Evolutionary conservation across 148 eudicot genomes (phyloP).

Genomic region (Rhododendron kiyosumense): DNA sequence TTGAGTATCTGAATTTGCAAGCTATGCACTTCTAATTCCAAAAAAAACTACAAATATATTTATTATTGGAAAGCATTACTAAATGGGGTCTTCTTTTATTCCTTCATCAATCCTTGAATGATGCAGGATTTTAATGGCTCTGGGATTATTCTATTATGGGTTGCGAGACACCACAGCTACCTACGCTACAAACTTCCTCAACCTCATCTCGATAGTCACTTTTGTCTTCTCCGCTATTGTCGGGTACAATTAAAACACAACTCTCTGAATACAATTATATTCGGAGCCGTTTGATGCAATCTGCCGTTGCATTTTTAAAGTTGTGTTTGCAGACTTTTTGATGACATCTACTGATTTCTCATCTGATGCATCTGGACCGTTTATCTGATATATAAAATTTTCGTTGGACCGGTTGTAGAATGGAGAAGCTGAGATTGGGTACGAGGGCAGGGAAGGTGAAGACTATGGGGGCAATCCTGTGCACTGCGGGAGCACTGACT

Average conservation of each 20-base stretch:
- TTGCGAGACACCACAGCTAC: slow-evolving; percentile 57
- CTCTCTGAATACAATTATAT: too few species aligned
- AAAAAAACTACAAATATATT: too few species aligned
- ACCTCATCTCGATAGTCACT: slow-evolving; percentile 54
- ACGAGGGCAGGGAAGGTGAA: slow-evolving; percentile 43
- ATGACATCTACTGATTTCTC: neutral
- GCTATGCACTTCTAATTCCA: too few species aligned
- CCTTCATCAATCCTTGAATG: neutral
- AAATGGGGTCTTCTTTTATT: too few species aligned
- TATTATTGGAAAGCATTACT: too few species aligned
- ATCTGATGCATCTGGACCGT: neutral
- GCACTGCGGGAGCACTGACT: slow-evolving; percentile 48
- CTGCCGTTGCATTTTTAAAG: neutral
- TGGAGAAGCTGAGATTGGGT: slow-evolving; percentile 36
- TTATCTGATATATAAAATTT: neutral
- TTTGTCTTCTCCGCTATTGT: slow-evolving; percentile 43
- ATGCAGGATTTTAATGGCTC: slow-evolving; percentile 37
- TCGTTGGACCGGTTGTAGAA: slow-evolving; percentile 15
- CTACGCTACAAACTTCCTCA: slow-evolving; percentile 66
- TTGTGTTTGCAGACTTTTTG: neutral
- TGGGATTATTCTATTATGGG: slow-evolving; percentile 62
- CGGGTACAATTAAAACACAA: slow-evolving; percentile 23
- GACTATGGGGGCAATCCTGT: slow-evolving; percentile 33
- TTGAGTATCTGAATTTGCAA: too few species aligned
- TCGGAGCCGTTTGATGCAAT: too few species aligned